phyloP scores from a whole-genome alignment of 2,329 filamentous ascomycete species.

The Allantophomopsis lycopodina region DNA sequence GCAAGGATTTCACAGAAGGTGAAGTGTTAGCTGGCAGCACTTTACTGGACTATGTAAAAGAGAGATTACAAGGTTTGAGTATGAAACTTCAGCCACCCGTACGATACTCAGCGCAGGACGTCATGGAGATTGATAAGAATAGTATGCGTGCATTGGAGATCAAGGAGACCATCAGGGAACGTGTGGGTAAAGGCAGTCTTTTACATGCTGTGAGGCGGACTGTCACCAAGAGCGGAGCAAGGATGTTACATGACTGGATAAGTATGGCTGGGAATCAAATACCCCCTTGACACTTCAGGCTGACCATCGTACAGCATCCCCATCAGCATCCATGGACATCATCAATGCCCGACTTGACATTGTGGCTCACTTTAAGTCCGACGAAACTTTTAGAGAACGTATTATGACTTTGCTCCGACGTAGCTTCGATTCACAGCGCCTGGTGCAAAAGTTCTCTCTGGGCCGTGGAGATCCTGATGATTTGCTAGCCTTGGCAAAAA shows the following conservation, averaged over 20 bases:
- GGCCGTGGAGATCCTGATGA: constrained; percentile 89
- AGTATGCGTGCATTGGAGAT: constrained; percentile 85
- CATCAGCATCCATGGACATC: constrained; percentile 70
- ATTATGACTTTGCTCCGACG: constrained; percentile 54
- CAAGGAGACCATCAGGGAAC: constrained; percentile 71
- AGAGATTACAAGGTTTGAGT: constrained; percentile 61
- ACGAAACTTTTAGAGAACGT: constrained; percentile 55
- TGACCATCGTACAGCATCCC: constrained; percentile 38
- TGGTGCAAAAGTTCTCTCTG: constrained; percentile 89
- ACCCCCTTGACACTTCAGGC: background rate
- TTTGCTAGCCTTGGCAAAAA: constrained; percentile 68
- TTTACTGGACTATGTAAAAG: constrained; percentile 73
- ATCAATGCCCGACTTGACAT: constrained; percentile 75
- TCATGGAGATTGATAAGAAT: constrained; percentile 86
- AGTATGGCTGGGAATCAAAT: constrained; percentile 26
- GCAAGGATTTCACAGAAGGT: constrained; percentile 42
- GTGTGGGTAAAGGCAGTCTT: constrained; percentile 66
- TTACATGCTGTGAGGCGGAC: constrained; percentile 83
- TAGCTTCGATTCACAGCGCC: constrained; percentile 74
- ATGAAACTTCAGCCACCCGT: constrained; percentile 76
- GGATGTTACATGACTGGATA: constrained; percentile 75
- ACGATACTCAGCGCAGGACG: constrained; percentile 58
- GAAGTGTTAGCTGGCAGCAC: constrained; percentile 69
- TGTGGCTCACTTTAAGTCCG: constrained; percentile 58
- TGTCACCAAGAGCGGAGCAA: constrained; percentile 79